A percentile compares a stretch with the other conserved stretches of the same genome.
Conservation (phyloP, 2,329 filamentous ascomycete genomes). For the Boeremia lycopersici region DNA sequence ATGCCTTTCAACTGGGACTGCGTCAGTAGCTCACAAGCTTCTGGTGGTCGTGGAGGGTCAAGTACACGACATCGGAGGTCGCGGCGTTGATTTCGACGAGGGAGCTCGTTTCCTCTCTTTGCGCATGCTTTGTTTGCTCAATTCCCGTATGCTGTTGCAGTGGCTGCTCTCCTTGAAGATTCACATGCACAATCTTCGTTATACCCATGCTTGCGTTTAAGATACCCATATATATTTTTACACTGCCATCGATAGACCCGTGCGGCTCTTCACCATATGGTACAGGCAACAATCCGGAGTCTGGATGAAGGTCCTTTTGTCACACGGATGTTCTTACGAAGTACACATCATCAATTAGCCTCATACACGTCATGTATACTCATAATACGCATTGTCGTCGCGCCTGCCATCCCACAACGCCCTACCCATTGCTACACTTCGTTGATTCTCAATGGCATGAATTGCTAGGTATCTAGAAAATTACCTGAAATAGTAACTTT, state of each 20-base stretch:
- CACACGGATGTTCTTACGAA: neutral
- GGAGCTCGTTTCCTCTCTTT: neutral
- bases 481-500: neutral
- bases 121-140: neutral
- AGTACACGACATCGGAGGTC: constrained; percentile 35
- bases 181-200: neutral
- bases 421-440: too few species aligned
- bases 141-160: neutral
- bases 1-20: constrained; percentile 48
- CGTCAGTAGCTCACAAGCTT: constrained; percentile 43
- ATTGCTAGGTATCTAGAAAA: neutral
- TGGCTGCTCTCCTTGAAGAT: neutral
- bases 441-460: too few species aligned
- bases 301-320: neutral
- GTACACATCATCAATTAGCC: too few species aligned
- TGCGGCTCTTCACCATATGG: too few species aligned
- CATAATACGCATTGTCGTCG: neutral
- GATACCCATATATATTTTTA: constrained; percentile 3
- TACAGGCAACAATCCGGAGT: neutral
- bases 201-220: neutral
- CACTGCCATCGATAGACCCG: too few species aligned
- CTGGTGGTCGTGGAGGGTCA: constrained; percentile 30
- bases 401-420: neutral
- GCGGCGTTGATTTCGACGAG: constrained; percentile 26
- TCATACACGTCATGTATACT: neutral